These are phyloP conservation scores for Aspergillus sp. DNA, from an alignment of 2,329 filamentous ascomycete genomes.

Conservation along the genomic window DNA sequence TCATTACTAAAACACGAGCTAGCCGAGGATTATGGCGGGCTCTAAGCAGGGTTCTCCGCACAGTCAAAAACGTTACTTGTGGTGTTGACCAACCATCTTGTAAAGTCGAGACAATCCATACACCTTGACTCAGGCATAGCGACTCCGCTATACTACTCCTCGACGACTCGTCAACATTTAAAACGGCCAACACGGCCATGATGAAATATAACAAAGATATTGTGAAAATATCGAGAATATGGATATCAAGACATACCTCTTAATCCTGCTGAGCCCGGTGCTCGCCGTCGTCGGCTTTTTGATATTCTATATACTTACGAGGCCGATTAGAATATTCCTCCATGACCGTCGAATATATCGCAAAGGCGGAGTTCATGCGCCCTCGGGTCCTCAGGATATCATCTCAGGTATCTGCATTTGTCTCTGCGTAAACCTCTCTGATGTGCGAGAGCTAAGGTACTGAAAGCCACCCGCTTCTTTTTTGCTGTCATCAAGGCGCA, in stretches of 20 bases:
- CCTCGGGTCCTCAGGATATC: constrained; percentile 1
- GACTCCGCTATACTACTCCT: neutral
- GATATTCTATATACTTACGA: neutral
- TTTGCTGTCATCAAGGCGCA: constrained; percentile 3
- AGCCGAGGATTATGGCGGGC: neutral
- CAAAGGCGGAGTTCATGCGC: constrained; percentile 2
- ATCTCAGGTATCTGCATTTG: constrained; percentile 4
- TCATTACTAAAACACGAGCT: neutral
- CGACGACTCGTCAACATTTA: neutral
- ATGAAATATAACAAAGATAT: neutral
- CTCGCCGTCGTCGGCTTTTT: constrained; percentile 2
- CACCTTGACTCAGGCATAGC: neutral
- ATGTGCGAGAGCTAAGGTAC: neutral
- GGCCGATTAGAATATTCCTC: neutral
- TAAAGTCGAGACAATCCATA: neutral
- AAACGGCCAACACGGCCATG: neutral
- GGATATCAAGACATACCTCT: neutral
- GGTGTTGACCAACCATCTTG: neutral
- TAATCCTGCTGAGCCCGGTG: constrained; percentile 4
- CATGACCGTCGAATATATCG: constrained; percentile 4
- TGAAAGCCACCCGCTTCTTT: constrained; percentile 5
- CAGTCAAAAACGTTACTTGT: neutral
- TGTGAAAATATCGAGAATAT: neutral
- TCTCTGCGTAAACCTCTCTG: neutral
- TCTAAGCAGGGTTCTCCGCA: constrained; percentile 5